These are phyloP conservation scores for Dryadomyces quercivorus DNA, from an alignment of 2,329 filamentous ascomycete species.

Conservation along the genomic window DNA sequence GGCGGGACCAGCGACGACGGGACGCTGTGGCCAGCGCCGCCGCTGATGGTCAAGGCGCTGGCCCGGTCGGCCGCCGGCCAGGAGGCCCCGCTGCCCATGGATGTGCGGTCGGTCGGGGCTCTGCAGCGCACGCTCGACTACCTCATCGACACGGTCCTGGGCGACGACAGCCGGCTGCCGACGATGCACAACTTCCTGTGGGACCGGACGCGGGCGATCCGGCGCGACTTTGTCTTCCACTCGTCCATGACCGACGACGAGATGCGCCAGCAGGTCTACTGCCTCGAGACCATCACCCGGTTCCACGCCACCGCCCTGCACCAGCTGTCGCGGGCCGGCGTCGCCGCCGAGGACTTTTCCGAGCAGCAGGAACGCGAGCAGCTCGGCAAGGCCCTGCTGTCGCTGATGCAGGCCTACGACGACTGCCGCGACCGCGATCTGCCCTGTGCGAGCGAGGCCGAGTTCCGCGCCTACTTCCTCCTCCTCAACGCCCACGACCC, in stretches of 20 bases:
- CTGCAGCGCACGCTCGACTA: constrained; percentile 51
- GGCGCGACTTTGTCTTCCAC: constrained; percentile 57
- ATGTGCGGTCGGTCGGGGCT: constrained; percentile 48
- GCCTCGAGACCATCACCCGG: constrained; percentile 52
- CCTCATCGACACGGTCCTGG: constrained; percentile 46
- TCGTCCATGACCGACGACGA: constrained; percentile 46
- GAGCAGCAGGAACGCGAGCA: constrained; percentile 59
- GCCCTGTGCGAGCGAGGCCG: constrained; percentile 47
- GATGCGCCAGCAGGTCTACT: constrained; percentile 46
- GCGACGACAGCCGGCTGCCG: constrained; percentile 39
- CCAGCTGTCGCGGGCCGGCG: constrained; percentile 44
- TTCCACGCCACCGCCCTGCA: constrained; percentile 56
- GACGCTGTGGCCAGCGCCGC: constrained; percentile 32
- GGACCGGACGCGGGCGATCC: constrained; percentile 56
- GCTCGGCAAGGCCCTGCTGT: constrained; percentile 51
- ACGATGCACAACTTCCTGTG: constrained; percentile 51
- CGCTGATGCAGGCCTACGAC: constrained; percentile 54
- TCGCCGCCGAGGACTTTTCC: constrained; percentile 47
- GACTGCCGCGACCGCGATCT: constrained; percentile 49
- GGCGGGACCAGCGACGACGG: constrained; percentile 12
- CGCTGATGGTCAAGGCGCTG: constrained; percentile 53
- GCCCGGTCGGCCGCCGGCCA: constrained; percentile 57
- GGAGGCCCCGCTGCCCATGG: constrained; percentile 54
- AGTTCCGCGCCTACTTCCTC: constrained; percentile 55
- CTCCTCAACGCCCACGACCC: constrained; percentile 49